These are phyloP conservation scores for Yarrowia phangngaensis DNA, from an alignment of 805 yeast genomes.

Conservation along the genomic window DNA sequence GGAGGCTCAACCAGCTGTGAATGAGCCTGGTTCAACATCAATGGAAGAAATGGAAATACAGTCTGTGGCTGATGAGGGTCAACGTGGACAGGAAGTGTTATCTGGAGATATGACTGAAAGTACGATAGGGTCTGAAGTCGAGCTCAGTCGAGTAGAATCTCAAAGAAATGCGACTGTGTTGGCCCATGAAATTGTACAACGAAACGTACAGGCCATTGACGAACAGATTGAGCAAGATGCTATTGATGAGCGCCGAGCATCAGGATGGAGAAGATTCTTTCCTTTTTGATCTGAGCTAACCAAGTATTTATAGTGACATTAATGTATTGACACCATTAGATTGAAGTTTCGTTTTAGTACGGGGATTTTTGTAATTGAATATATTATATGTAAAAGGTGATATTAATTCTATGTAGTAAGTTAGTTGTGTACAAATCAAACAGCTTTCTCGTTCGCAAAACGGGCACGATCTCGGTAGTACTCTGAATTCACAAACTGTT, in stretches of 20 bases:
- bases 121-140: background rate
- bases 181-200: slow-evolving; percentile 17
- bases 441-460: slow-evolving; percentile 5
- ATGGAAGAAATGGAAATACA: too few species aligned
- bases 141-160: background rate
- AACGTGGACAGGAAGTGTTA: background rate
- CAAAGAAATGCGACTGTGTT: slow-evolving; percentile 1
- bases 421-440: too few species aligned
- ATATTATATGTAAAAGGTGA: too few species aligned
- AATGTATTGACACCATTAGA: too few species aligned
- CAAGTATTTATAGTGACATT: too few species aligned
- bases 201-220: slow-evolving; percentile 23
- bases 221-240: slow-evolving; percentile 18
- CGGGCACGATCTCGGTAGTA: slow-evolving; percentile 25
- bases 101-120: background rate
- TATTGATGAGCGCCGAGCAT: background rate
- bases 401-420: too few species aligned
- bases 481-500: slow-evolving; percentile 35
- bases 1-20: background rate
- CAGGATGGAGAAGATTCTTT: background rate
- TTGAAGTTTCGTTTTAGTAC: too few species aligned
- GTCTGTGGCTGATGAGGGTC: too few species aligned
- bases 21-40: too few species aligned
- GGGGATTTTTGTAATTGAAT: too few species aligned
- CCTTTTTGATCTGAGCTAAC: too few species aligned